These are phyloP conservation scores for Nemania sp. DNA, from an alignment of 2,329 filamentous ascomycete genomes.

Conservation along the genomic window DNA sequence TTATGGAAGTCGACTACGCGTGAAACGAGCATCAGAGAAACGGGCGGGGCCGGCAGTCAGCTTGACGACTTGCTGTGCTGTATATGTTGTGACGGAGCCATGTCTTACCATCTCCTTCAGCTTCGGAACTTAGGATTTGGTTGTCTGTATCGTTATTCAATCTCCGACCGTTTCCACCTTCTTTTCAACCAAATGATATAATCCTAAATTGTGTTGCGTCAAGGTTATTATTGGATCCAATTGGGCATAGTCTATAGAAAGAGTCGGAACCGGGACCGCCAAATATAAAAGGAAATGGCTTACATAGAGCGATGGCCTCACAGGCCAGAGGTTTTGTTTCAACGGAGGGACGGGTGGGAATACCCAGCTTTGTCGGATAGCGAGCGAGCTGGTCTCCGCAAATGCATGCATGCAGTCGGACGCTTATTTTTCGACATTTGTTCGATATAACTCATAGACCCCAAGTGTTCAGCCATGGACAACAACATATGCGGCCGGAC, in stretches of 20 bases:
- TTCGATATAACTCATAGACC: conserved; percentile 37
- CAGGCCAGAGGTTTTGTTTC: conserved; percentile 31
- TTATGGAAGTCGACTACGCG: conserved; percentile 43
- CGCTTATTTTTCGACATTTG: conserved; percentile 15
- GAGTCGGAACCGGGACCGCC: conserved; percentile 19
- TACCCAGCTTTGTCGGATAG: conserved; percentile 27
- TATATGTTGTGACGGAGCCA: neutral
- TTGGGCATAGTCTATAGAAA: conserved; percentile 9
- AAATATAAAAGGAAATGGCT: conserved; percentile 26
- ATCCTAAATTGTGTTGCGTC: conserved; percentile 11
- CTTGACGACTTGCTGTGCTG: neutral
- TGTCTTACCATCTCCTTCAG: neutral
- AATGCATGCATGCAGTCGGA: conserved; percentile 3
- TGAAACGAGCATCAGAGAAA: conserved; percentile 25
- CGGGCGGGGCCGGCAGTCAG: neutral
- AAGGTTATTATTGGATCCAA: neutral
- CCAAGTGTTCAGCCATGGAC: conserved; percentile 23
- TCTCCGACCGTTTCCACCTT: neutral
- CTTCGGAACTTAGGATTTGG: neutral
- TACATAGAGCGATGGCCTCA: conserved; percentile 38
- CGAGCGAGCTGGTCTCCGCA: conserved; percentile 20
- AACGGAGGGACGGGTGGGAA: conserved; percentile 19
- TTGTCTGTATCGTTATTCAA: neutral
- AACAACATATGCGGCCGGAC: conserved; percentile 20
- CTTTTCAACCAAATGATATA: conserved; percentile 24